Conservation (phyloP, 2,329 filamentous ascomycete genomes). For the Colletotrichum abscissum region DNA sequence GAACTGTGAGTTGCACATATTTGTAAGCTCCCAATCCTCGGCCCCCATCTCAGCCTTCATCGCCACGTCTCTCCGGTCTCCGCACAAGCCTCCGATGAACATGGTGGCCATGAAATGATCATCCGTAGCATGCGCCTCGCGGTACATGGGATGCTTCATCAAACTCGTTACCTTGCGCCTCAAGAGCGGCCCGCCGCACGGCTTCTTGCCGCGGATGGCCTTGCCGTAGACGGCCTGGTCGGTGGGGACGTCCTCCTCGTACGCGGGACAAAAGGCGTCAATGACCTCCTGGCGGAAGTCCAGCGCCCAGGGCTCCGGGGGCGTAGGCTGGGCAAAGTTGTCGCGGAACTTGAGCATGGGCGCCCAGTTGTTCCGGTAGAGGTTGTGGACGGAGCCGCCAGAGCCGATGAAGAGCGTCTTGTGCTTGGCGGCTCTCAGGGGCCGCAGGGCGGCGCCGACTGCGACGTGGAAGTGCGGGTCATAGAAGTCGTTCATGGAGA, state of each 20-base stretch:
- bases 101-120: slow-evolving; percentile 76
- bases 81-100: slow-evolving; percentile 70
- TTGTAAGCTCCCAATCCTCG: slow-evolving; percentile 74
- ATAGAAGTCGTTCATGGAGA: slow-evolving; percentile 51
- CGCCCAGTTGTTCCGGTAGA: slow-evolving; percentile 74
- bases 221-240: slow-evolving; percentile 23
- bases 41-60: slow-evolving; percentile 58
- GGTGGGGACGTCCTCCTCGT: slow-evolving; percentile 63
- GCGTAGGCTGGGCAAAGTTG: slow-evolving; percentile 69
- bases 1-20: slow-evolving; percentile 73
- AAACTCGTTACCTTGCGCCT: slow-evolving; percentile 67
- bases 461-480: slow-evolving; percentile 59
- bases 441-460: slow-evolving; percentile 67
- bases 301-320: slow-evolving; percentile 69
- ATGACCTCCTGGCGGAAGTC: slow-evolving; percentile 72
- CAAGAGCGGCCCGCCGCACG: slow-evolving; percentile 60
- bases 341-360: slow-evolving; percentile 73
- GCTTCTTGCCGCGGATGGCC: slow-evolving; percentile 29
- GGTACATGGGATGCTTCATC: slow-evolving; percentile 75
- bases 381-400: slow-evolving; percentile 75
- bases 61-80: slow-evolving; percentile 58
- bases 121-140: slow-evolving; percentile 76
- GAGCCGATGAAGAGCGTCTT: slow-evolving; percentile 64
- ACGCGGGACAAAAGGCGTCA: slow-evolving; percentile 29
- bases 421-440: slow-evolving; percentile 59